Evolutionary conservation across 441 rosid species (phyloP), one percentile per base, ranked within the genome.

Genomic region (Adansonia gregorii): DNA sequence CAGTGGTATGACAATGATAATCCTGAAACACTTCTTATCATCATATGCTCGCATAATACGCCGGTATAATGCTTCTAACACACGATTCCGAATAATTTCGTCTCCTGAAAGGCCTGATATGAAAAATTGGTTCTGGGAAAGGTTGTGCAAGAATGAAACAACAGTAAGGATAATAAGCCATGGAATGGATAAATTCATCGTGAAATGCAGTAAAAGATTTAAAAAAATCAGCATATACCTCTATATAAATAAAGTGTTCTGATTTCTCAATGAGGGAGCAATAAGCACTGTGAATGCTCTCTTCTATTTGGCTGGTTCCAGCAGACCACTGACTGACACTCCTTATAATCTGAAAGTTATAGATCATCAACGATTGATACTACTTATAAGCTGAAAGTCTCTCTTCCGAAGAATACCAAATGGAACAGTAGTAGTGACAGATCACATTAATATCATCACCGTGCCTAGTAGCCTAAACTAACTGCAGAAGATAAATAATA

Each of bases 281-380:
- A 79, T 91, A 94, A 79, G 98, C 93, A 82, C 87, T 75, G 81
- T 94, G 99, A 83, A 97, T 89, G 87, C 98, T 94, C 79, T 94
- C 98, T 85, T 97, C 98, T 61, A 85, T 81, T 89, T 93, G 99
- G 85, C 98, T 90, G 74, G 98, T 94, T 86, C 99, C 99, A 67
- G 98, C 97, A 78, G 98, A 97, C 99, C 99, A 94, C 82, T 93
- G 98, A 83, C 98, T 97, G 82, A 93, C 99, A 84, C 99, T 97
- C 85, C 99, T 86, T 82, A 94, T 84, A 78, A 97, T 88, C 99
- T 94, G 94, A 68, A 85, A 87, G 80, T 12, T 4, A 66, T 11
- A 55, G 58, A 60, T 15, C 15, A 75, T 45, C 54, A 76, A 1
- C 1, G 43, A 76, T 46, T 43, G 15, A 43, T 19, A 45, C 55